phyloP scores from a whole-genome alignment of 1,139 yeast species.

The Pichia inconspicua region DNA sequence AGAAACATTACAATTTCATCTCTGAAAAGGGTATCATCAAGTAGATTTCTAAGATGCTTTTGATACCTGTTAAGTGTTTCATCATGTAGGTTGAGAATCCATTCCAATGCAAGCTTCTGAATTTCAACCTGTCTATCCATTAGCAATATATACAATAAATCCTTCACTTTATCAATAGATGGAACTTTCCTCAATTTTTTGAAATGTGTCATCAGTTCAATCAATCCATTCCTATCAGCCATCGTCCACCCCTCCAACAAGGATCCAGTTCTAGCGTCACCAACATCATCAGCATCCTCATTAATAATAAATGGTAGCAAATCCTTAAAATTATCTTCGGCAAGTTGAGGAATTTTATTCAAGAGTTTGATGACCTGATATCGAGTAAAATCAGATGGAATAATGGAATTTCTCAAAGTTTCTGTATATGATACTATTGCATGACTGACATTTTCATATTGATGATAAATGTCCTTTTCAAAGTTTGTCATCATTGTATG shows the following conservation, averaged over 20 bases:
- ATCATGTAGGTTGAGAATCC: constrained; percentile 60
- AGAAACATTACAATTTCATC: constrained; percentile 73
- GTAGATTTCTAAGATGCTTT: constrained; percentile 63
- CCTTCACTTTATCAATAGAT: constrained; percentile 45
- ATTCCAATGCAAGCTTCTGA: constrained; percentile 68
- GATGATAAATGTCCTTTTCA: constrained; percentile 24
- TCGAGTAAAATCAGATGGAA: constrained; percentile 36
- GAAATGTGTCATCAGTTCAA: constrained; percentile 59
- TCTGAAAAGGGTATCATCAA: constrained; percentile 77
- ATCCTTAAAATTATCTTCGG: constrained; percentile 51
- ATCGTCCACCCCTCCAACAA: constrained; percentile 42
- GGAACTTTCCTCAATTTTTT: constrained; percentile 51
- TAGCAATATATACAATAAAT: constrained; percentile 47
- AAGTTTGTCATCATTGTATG: constrained; percentile 25
- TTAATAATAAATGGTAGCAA: constrained; percentile 52
- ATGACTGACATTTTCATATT: constrained; percentile 24
- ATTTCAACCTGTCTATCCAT: constrained; percentile 55
- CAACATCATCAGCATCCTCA: constrained; percentile 25
- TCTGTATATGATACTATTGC: constrained; percentile 35
- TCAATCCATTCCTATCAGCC: constrained; percentile 52
- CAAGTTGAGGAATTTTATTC: constrained; percentile 50
- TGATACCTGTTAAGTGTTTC: constrained; percentile 55
- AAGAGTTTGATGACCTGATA: constrained; percentile 45
- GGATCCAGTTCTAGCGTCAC: constrained; percentile 16
- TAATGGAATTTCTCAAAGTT: constrained; percentile 29